Base-by-base conservation (phyloP, 2,329 filamentous ascomycete species). In the Huntiella abstrusa region DNA sequence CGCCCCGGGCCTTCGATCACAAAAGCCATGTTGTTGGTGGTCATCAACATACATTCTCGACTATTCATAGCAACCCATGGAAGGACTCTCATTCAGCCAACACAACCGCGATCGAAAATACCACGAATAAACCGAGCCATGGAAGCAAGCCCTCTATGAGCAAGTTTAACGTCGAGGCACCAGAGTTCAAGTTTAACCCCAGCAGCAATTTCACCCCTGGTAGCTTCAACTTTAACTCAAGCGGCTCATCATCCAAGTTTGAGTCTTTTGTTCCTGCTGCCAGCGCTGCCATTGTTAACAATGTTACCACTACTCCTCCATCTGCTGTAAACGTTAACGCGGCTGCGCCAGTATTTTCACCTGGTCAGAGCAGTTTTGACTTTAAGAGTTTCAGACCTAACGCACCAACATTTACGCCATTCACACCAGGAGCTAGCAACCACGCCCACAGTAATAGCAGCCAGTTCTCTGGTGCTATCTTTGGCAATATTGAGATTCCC, bases 161-260 rank as follows among this genome's bases (percentile, higher is more conserved):
- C 1, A 87, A 79, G 53, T 71, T 96, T 54, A 96, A 96, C 55
- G 86, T 92, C 28, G 75, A 80, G 51, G 88, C 88, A 0, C 82
- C 86, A 41, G 84, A 91, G 56, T 95, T 95, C 67, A 84, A 80
- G 54, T 88, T 88, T 61, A 73, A 75, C 51, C 72, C 71, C 3
- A 59, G 62, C 2, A 70, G 59, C 54, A 62, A 61, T 19, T 75
- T 75, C 54, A 64, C 67, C 34, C 66, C 69, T 33, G 39, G 45
- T 33, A 38, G 42, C 17, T 73, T 74, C 55, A 63, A 63, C 35
- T 75, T 75, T 51, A 43, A 34, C 17, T 38, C 42, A 15, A 47
- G 44, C 16, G 34, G 42, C 10, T 62, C 63, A 16, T 59, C 58
- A 36, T 64, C 56, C 43, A 55, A 54, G 41, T 69, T 70, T 58